Evolutionary conservation across 2,329 filamentous ascomycete genomes (phyloP).

Genomic region (Periconia sp.): DNA sequence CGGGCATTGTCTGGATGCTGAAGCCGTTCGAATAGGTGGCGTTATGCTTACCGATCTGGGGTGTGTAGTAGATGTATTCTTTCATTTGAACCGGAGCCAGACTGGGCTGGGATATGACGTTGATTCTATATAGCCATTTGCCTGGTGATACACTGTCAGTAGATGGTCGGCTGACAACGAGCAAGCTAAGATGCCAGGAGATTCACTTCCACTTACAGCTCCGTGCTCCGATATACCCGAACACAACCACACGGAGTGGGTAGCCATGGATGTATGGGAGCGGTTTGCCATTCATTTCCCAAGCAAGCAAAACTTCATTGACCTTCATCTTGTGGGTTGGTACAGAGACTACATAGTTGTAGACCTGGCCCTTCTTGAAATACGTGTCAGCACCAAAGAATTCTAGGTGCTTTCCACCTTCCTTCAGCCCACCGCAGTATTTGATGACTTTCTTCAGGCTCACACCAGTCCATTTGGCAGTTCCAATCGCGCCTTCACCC

Average conservation of each 20-base stretch:
- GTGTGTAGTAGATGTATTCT: slow-evolving; percentile 73
- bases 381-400: slow-evolving; percentile 75
- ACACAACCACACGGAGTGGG: slow-evolving; percentile 66
- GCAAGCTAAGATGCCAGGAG: too few species aligned
- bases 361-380: slow-evolving; percentile 69
- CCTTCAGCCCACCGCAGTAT: slow-evolving; percentile 66
- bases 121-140: slow-evolving; percentile 70
- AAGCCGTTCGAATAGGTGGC: slow-evolving; percentile 64
- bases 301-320: slow-evolving; percentile 71
- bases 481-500: slow-evolving; percentile 68
- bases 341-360: slow-evolving; percentile 72
- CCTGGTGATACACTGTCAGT: too few species aligned
- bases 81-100: slow-evolving; percentile 67
- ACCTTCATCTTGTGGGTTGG: slow-evolving; percentile 71
- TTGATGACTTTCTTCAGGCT: slow-evolving; percentile 74
- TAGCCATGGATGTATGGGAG: slow-evolving; percentile 71
- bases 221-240: slow-evolving; percentile 71
- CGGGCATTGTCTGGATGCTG: slow-evolving; percentile 75
- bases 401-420: slow-evolving; percentile 67
- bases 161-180: too few species aligned
- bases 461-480: slow-evolving; percentile 67
- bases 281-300: slow-evolving; percentile 73
- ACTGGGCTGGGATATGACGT: slow-evolving; percentile 63
- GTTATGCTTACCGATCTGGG: slow-evolving; percentile 73
- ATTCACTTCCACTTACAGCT: too few species aligned